Percentiles rank a stretch among this genome's conserved stretches.
These are phyloP conservation scores for Alternaria arborescens DNA, from an alignment of 2,329 filamentous ascomycete genomes.

Conservation along the genomic window DNA sequence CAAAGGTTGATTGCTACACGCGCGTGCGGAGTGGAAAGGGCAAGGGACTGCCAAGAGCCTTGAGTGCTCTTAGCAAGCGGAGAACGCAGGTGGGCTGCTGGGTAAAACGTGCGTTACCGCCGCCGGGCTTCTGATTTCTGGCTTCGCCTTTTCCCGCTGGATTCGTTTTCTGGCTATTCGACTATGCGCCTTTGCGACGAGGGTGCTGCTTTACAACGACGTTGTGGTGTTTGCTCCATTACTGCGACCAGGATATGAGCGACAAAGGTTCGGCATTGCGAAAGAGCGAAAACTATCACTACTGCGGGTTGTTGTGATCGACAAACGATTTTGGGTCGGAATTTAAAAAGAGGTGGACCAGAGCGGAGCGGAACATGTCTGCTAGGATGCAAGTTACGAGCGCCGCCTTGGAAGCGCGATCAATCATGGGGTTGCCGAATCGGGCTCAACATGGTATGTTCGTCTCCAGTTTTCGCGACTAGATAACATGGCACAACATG, in stretches of 20 bases:
- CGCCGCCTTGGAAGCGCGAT: neutral
- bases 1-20: neutral
- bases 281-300: slow-evolving; percentile 1
- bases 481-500: neutral
- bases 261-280: neutral
- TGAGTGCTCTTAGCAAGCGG: slow-evolving; percentile 19
- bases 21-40: slow-evolving; percentile 10
- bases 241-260: neutral
- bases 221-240: neutral
- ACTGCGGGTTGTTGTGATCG: neutral
- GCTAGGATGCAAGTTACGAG: neutral
- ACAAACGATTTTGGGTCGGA: neutral
- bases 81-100: slow-evolving; percentile 7
- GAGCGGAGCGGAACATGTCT: slow-evolving; percentile 3
- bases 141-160: neutral
- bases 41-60: slow-evolving; percentile 14
- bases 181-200: slow-evolving; percentile 5
- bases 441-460: slow-evolving; percentile 2
- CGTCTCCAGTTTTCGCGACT: neutral
- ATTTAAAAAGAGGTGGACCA: slow-evolving; percentile 1
- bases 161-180: neutral
- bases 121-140: slow-evolving; percentile 1
- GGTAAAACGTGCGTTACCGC: slow-evolving; percentile 11
- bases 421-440: slow-evolving; percentile 1
- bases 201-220: slow-evolving; percentile 2